phyloP scores from a whole-genome alignment of 139 green algal genomes.

The Microglena sp. region DNA sequence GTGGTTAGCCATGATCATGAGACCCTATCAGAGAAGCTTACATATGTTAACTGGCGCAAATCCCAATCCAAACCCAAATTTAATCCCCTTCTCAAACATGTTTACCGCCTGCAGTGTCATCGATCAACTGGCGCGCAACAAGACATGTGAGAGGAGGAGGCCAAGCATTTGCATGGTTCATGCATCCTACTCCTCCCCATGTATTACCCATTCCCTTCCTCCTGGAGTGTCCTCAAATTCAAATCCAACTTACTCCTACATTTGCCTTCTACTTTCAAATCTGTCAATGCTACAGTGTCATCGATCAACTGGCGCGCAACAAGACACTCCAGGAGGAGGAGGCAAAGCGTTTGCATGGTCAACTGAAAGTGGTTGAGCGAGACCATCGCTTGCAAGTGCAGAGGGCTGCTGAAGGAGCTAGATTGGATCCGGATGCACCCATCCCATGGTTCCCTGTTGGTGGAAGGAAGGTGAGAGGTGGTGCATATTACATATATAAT shows the following conservation, averaged over 20 bases:
- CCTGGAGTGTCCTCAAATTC: too few species aligned
- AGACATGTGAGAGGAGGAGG: constrained; percentile 23
- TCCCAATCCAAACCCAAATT: too few species aligned
- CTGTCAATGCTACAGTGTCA: constrained; percentile 12
- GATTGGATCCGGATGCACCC: too few species aligned
- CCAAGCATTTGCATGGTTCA: constrained; percentile 5
- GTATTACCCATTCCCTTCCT: too few species aligned
- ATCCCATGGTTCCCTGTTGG: too few species aligned
- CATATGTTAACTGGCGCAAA: too few species aligned
- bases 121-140: constrained; percentile 24
- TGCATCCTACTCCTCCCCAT: too few species aligned
- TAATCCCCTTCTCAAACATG: background rate
- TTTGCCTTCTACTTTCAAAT: background rate
- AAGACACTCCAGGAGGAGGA: constrained; percentile 26
- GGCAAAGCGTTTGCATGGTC: constrained; percentile 7
- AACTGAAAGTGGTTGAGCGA: constrained; percentile 9
- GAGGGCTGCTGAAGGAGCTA: too few species aligned
- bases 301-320: constrained; percentile 24
- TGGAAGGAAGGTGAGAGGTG: too few species aligned
- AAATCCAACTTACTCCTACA: background rate
- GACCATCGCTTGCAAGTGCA: background rate
- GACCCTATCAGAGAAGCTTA: too few species aligned
- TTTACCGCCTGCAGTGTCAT: constrained; percentile 16
- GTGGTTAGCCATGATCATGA: background rate
- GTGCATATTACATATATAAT: too few species aligned